Conservation (phyloP, 23 red algal genomes). For the Gracilariopsis chorda region DNA sequence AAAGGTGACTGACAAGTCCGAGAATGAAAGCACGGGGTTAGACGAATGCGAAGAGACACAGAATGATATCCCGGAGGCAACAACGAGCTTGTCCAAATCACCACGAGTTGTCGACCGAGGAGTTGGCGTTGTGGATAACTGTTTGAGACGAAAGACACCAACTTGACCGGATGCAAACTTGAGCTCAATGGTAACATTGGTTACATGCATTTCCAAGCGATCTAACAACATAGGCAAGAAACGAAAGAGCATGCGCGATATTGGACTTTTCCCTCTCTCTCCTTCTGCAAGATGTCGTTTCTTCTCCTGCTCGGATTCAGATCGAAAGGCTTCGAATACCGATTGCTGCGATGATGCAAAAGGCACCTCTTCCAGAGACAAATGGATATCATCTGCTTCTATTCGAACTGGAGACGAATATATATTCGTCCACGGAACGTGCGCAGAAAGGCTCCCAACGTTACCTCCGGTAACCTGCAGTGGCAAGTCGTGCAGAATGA, state of each 20-base stretch:
- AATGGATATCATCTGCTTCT: background rate
- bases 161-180: conserved; percentile 1
- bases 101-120: background rate
- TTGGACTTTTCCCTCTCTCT: conserved; percentile 20
- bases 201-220: conserved; percentile 35
- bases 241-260: background rate
- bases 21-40: background rate
- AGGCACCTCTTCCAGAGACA: conserved; percentile 28
- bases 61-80: conserved; percentile 24
- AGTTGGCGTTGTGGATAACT: background rate
- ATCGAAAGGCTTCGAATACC: conserved; percentile 36
- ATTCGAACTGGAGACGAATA: conserved; percentile 26
- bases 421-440: conserved; percentile 40
- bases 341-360: conserved; percentile 14
- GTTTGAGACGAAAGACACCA: background rate
- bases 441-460: conserved; percentile 17
- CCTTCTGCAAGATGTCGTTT: conserved; percentile 32
- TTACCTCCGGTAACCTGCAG: conserved; percentile 4
- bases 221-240: conserved; percentile 43
- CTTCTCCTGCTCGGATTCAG: conserved; percentile 4
- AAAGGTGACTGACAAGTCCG: background rate
- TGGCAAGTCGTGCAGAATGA: background rate
- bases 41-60: background rate
- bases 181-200: conserved; percentile 15
- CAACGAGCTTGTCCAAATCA: conserved; percentile 29